A percentile compares a stretch with the other conserved stretches of the same genome.
These are phyloP conservation scores for Chara braunii DNA, from an alignment of 139 green algal genomes.

Conservation along the genomic window DNA sequence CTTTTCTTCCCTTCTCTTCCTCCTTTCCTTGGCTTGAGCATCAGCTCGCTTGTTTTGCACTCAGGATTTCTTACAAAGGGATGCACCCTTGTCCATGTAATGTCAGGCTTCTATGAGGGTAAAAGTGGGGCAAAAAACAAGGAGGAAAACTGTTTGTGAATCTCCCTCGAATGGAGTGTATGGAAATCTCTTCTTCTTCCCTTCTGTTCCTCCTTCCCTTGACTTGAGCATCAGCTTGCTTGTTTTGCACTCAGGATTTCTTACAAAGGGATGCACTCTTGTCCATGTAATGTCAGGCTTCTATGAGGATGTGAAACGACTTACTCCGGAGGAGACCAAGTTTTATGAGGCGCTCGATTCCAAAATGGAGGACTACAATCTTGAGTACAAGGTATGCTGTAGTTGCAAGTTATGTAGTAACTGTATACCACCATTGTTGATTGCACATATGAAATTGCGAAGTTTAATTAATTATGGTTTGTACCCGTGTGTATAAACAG, in stretches of 20 bases:
- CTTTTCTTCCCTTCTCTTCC: not conserved
- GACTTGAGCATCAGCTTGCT: not conserved
- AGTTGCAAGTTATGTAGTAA: no score
- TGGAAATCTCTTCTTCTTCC: not conserved
- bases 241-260: no score
- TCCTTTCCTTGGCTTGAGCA: not conserved
- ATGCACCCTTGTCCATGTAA: not conserved
- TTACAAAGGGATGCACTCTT: no score
- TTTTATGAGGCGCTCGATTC: constrained; percentile 45
- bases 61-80: no score
- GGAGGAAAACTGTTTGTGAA: not conserved
- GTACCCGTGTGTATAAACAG: no score
- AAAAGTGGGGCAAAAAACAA: not conserved
- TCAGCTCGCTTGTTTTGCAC: not conserved
- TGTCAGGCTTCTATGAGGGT: constrained; percentile 55
- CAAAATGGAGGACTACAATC: constrained; percentile 51
- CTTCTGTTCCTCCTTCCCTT: not conserved
- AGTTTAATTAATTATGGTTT: no score
- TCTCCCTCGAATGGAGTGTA: not conserved
- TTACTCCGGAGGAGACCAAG: constrained; percentile 4
- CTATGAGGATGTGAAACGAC: constrained; percentile 60
- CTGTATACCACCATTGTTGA: no score
- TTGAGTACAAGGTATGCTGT: no score
- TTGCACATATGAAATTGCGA: no score
- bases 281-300: constrained; percentile 54